Conservation (phyloP, 2,329 filamentous ascomycete species). For the Pseudocercospora vitis region DNA sequence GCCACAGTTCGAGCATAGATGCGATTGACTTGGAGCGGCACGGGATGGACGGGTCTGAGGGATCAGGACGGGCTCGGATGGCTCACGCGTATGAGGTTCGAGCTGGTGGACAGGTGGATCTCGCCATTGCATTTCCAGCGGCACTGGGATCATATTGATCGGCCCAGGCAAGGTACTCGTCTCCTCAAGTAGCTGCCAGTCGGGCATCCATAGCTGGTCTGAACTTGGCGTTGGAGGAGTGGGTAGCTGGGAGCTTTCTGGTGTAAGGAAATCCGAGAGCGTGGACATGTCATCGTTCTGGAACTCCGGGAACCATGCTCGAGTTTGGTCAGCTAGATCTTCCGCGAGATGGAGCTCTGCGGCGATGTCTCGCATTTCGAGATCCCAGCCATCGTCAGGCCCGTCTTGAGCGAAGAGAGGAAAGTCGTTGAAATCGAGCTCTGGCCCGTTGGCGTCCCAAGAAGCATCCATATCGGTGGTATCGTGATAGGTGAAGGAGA, state of each 20-base stretch:
- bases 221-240: background rate
- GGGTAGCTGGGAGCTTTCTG: background rate
- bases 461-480: background rate
- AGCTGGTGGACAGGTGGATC: background rate
- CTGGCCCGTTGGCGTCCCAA: background rate
- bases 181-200: slow-evolving; percentile 1
- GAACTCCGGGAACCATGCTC: background rate
- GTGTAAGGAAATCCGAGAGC: background rate
- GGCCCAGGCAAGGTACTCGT: background rate
- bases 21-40: background rate
- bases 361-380: background rate
- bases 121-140: too few relatives aligned
- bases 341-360: background rate
- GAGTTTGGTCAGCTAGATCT: background rate
- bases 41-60: background rate
- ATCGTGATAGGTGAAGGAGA: background rate
- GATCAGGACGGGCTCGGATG: background rate
- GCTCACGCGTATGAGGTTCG: background rate
- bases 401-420: background rate
- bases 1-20: background rate
- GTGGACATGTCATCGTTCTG: background rate
- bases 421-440: background rate
- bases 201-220: background rate
- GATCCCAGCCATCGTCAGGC: background rate
- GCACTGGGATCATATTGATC: background rate